phyloP scores from a whole-genome alignment of 352 stramenopile species.

The Globisporangium mamillatum region DNA sequence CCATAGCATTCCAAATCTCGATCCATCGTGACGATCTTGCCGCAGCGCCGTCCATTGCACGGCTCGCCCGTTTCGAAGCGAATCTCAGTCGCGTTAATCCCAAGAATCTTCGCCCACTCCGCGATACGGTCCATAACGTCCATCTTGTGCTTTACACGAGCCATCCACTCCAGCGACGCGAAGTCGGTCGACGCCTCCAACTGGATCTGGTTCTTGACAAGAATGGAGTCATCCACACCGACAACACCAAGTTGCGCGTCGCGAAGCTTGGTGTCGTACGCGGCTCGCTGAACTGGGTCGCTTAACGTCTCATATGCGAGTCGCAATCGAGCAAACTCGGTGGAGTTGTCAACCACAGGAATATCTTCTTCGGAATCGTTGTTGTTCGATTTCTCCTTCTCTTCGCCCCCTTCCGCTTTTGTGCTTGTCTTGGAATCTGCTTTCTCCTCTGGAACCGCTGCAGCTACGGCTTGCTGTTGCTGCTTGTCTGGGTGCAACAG shows the following conservation, averaged over 20 bases:
- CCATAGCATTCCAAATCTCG: slow-evolving; percentile 72
- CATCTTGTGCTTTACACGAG: slow-evolving; percentile 83
- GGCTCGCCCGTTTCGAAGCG: slow-evolving; percentile 71
- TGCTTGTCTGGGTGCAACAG: slow-evolving; percentile 72
- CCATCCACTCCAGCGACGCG: slow-evolving; percentile 81
- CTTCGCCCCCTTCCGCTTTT: not conserved
- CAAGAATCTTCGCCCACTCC: slow-evolving; percentile 65
- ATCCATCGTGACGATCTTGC: slow-evolving; percentile 84
- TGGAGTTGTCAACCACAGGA: slow-evolving; percentile 22
- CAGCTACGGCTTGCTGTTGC: slow-evolving; percentile 18
- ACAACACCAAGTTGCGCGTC: slow-evolving; percentile 13
- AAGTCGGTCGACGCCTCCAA: slow-evolving; percentile 71
- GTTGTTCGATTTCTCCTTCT: slow-evolving; percentile 11
- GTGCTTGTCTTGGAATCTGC: not conserved
- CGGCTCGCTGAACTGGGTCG: slow-evolving; percentile 43
- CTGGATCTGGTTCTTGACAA: slow-evolving; percentile 60
- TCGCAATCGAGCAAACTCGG: slow-evolving; percentile 60
- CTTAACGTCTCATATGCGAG: slow-evolving; percentile 77
- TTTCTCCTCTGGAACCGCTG: no score
- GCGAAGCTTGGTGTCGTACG: slow-evolving; percentile 55
- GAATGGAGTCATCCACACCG: slow-evolving; percentile 18
- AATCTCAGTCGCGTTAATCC: slow-evolving; percentile 57
- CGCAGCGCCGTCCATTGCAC: slow-evolving; percentile 53
- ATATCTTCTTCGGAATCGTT: slow-evolving; percentile 8
- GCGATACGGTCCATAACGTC: slow-evolving; percentile 79